Conservation (phyloP, 306 rosid genomes). For the Cucurbita maxima region DNA sequence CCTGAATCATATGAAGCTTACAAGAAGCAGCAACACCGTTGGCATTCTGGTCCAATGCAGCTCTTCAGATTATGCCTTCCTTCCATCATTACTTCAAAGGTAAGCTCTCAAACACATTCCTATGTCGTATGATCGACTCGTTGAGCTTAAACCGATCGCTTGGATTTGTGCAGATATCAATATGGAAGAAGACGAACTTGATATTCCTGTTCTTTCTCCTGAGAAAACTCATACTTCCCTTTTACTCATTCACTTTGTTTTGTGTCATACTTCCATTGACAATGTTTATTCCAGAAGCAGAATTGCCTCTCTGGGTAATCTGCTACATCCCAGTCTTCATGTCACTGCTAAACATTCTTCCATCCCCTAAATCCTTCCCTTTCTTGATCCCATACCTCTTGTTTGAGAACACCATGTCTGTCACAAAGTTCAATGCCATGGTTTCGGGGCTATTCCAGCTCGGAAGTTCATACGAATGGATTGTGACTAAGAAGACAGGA, state of each 20-base stretch:
- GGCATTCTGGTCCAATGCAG: constrained; percentile 99
- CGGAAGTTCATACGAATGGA: constrained; percentile 97
- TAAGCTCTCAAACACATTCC: not conserved
- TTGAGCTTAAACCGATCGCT: not conserved
- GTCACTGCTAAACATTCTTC: constrained; percentile 90
- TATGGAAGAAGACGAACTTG: constrained; percentile 79
- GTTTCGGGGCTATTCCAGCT: constrained; percentile 85
- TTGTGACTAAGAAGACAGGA: constrained; percentile 94
- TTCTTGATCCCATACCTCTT: constrained; percentile 85
- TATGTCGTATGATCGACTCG: not conserved
- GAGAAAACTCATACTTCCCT: constrained; percentile 90
- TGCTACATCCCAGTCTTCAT: constrained; percentile 79
- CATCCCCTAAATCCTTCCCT: constrained; percentile 91
- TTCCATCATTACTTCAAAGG: constrained; percentile 73
- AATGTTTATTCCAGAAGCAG: constrained; percentile 95
- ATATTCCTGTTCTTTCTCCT: constrained; percentile 80
- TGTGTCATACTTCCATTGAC: constrained; percentile 86
- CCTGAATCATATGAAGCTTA: constrained; percentile 97
- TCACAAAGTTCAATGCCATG: constrained; percentile 99
- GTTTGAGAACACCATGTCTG: constrained; percentile 98
- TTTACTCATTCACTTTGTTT: constrained; percentile 93
- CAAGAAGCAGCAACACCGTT: constrained; percentile 93
- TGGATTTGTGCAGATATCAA: constrained; percentile 50
- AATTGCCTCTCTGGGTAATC: constrained; percentile 90
- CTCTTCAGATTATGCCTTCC: constrained; percentile 87